Evolutionary conservation across 805 yeast genomes (phyloP), one percentile per base, ranked within the genome.

Genomic region (Scheffersomyces spartinae): DNA sequence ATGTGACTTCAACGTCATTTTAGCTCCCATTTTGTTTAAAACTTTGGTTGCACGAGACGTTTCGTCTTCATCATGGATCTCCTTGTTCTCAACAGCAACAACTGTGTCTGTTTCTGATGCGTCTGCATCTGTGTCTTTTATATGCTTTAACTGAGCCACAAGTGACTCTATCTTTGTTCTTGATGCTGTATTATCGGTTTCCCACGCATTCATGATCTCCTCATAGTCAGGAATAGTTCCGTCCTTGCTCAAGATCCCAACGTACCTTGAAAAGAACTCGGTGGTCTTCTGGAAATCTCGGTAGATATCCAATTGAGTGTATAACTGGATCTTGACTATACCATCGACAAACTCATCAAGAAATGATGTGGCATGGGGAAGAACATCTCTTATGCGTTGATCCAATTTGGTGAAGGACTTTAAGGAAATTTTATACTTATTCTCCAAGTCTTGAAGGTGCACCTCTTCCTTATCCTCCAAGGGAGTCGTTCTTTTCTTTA

Each of bases 271-370:
- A 29, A 39, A 53, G 27, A 45, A 35, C 10, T 32, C 26, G 18
- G 52, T 22, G 5, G 36, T 35, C 7, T 35, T 26, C 23, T 24
- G 17, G 6, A 55, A 36, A n/a, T 39, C 33, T 18, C 40, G 31
- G 25, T 31, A 40, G 6, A 48, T 40, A 9, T 49, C 47, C 12
- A 34, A 20, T 24, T 55, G 54, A 17, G 49, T 44, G 33, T 43
- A 42, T 11, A 54, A 20, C 2, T 48, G 24, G 27, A 49, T 36
- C 24, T 46, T 45, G 7, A 58, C 38, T 9, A 57, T 27, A 17
- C 35, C 31, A 13, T 52, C 61, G 4, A 57, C 44, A 31, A 55
- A 58, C 34, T 59, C 66, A 26, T 59, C 63, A 24, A 56, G 35
- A 15, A 52, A 44, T 3, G 43, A 33, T 16, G 49, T 29, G 4